phyloP scores from a whole-genome alignment of 2,329 filamentous ascomycete genomes.

The Sporothrix curviconia region DNA sequence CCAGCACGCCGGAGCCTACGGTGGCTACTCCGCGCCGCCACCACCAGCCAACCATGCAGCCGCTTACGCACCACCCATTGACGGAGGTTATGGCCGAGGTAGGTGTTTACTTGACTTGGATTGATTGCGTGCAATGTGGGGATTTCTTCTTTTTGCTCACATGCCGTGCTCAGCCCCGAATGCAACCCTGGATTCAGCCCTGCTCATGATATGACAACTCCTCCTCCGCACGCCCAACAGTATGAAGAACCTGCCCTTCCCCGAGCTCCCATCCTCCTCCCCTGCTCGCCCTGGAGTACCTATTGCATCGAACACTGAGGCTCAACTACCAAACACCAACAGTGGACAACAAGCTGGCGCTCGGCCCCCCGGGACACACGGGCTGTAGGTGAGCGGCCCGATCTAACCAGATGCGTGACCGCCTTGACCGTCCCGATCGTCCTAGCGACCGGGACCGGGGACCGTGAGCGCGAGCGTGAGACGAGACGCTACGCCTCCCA shows the following conservation, averaged over 20 bases:
- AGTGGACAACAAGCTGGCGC: constrained; percentile 15
- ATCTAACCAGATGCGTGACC: constrained; percentile 11
- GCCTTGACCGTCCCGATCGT: constrained; percentile 5
- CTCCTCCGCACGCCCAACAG: constrained; percentile 31
- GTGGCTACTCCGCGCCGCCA: constrained; percentile 44
- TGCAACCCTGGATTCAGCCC: constrained; percentile 31
- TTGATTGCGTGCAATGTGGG: constrained; percentile 29
- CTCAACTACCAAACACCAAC: constrained; percentile 18
- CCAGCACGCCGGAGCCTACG: constrained; percentile 46
- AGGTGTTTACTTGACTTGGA: not conserved
- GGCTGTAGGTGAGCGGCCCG: constrained; percentile 13
- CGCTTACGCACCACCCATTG: constrained; percentile 16
- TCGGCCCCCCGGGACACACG: constrained; percentile 13
- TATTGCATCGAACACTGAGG: constrained; percentile 10
- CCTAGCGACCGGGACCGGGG: constrained; percentile 2
- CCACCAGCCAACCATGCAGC: constrained; percentile 15
- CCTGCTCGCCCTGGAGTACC: constrained; percentile 16
- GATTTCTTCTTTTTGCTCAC: not conserved
- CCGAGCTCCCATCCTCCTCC: constrained; percentile 9
- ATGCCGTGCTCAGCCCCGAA: constrained; percentile 34
- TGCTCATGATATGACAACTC: constrained; percentile 29
- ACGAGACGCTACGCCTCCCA: constrained; percentile 17
- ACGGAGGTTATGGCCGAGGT: constrained; percentile 19
- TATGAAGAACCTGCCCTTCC: constrained; percentile 34
- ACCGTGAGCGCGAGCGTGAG: constrained; percentile 10